Evolutionary conservation across 2,329 filamentous ascomycete genomes (phyloP).

Genomic region (Aspergillus glaucus): DNA sequence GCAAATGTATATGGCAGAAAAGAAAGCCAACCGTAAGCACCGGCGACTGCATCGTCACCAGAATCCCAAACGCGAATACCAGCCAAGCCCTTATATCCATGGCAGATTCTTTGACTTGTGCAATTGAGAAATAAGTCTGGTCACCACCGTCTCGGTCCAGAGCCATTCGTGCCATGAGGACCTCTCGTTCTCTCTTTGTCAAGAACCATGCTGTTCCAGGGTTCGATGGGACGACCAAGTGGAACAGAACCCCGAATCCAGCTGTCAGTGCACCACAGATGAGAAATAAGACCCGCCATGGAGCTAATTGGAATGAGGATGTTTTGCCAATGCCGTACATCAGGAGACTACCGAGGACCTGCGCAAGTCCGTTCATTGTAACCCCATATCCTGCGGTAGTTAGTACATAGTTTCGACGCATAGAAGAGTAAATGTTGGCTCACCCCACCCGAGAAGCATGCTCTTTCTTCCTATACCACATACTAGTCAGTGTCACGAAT

Average conservation of each 20-base stretch:
- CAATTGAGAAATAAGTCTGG: constrained; percentile 39
- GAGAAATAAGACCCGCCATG: constrained; percentile 44
- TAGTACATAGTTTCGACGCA: not conserved
- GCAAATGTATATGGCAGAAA: too few species aligned
- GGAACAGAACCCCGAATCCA: constrained; percentile 31
- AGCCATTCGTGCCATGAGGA: constrained; percentile 34
- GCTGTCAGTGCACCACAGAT: constrained; percentile 42
- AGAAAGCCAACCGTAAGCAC: constrained; percentile 30
- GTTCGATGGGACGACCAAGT: constrained; percentile 41
- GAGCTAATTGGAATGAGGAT: constrained; percentile 18
- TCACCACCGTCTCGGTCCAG: constrained; percentile 37
- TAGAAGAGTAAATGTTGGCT: not conserved
- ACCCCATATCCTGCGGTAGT: not conserved
- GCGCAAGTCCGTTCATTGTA: constrained; percentile 4
- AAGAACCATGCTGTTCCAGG: constrained; percentile 44
- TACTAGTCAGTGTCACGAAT: constrained; percentile 38
- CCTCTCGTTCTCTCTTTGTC: constrained; percentile 35
- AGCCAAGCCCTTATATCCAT: constrained; percentile 42
- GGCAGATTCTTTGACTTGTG: constrained; percentile 42
- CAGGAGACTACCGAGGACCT: constrained; percentile 6
- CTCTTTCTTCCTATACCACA: constrained; percentile 31
- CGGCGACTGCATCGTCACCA: constrained; percentile 44
- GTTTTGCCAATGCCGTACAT: not conserved
- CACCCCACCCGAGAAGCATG: constrained; percentile 24
- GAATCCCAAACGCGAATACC: constrained; percentile 42